Conservation (phyloP, 305 asterid species). For the Petunia hybrid region DNA sequence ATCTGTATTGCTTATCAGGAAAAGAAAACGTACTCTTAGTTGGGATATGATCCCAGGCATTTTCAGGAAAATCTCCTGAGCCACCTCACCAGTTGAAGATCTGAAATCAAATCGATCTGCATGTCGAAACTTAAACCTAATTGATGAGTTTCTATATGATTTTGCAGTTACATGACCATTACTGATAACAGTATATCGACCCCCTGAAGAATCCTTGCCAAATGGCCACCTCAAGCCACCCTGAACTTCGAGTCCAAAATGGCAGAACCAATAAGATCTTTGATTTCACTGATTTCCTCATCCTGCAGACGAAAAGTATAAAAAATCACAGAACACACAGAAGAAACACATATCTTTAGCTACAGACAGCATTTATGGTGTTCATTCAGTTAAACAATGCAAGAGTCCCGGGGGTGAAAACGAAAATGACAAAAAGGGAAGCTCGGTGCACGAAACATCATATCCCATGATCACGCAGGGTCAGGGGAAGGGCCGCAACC, state of each 20-base stretch:
- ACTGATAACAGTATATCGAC: conserved; percentile 45
- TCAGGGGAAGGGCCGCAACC: too few relatives aligned
- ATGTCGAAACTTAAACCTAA: conserved; percentile 49
- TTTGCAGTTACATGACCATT: conserved; percentile 49
- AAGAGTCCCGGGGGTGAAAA: not conserved
- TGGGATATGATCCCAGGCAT: conserved; percentile 46
- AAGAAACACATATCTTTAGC: not conserved
- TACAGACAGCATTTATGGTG: not conserved
- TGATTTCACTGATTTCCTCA: conserved; percentile 46
- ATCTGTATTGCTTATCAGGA: not conserved
- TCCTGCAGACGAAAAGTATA: conserved; percentile 39
- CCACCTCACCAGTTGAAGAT: conserved; percentile 48
- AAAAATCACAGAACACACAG: conserved; percentile 17
- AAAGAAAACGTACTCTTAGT: conserved; percentile 42
- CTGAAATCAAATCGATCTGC: conserved; percentile 52
- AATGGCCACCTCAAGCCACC: conserved; percentile 65
- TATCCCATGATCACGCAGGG: too few relatives aligned
- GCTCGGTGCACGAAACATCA: too few relatives aligned
- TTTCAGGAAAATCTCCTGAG: conserved; percentile 48
- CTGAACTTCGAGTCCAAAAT: conserved; percentile 49
- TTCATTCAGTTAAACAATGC: not conserved
- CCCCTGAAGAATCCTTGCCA: conserved; percentile 52
- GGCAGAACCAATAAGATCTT: conserved; percentile 50
- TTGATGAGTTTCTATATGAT: conserved; percentile 42
- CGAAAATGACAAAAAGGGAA: not conserved